Evolutionary conservation across 192 early-diverging fungal genomes (phyloP), one percentile per base, ranked within the genome.

Genomic region (Entomortierella lignicola): DNA sequence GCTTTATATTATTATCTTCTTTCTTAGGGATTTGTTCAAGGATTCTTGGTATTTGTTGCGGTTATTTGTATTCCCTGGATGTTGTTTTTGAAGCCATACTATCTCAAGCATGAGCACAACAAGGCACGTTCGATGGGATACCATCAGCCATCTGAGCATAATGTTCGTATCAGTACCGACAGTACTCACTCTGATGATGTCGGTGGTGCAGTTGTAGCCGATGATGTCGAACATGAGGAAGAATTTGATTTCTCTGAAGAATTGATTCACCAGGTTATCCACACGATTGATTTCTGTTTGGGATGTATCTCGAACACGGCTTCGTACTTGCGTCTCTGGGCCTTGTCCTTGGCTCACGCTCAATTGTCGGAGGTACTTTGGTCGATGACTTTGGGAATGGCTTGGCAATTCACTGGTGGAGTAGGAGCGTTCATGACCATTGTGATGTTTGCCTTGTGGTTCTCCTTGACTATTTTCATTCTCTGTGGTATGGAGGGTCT

Each of bases 281-380:
- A 99, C 83, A 99, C 97, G 20, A 99, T 99, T 75, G 98, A 99
- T 86, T 99, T 98, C 84, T 96, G 94, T 72, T 88, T 99, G 58
- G 90, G 91, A 60, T 94, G 94, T 50, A 97, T 99, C 66, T 99
- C 98, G 44, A 97, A 99, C 87, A 99, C 98, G 6, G 98, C 98
- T 1, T 98, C 96, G 21, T 99, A 99, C 77, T 91, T 99, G 59
- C 96, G 98, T 71, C 90, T 99, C 42, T 99, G 98, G 98, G 98
- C 98, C 52, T 81, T 99, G 59, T 98, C 96, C 27, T 89, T 99
- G 37, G 98, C 98, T 2, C 98, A 99, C 73, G 97, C 96, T 39
- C 98, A 99, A 86, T 83, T 99, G 37, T 99, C 98, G 0, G 94
- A 95, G 81, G 98, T 99, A 11, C 84, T 98, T 52, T 99, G 96